phyloP scores from a whole-genome alignment of 257 asterid species.

The Penstemon eatonii region DNA sequence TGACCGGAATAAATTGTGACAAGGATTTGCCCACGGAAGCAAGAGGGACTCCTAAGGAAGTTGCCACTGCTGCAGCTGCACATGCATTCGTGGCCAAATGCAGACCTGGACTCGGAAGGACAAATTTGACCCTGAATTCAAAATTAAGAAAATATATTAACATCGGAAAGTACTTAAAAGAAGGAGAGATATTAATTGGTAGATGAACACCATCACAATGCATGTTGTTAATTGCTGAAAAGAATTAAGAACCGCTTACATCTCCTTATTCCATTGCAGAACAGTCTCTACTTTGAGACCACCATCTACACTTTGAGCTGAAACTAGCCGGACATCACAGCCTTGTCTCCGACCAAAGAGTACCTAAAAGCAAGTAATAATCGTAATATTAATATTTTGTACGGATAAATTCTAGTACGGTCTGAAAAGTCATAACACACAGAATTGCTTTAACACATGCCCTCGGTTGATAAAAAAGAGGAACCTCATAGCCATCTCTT shows the following conservation, averaged over 20 bases:
- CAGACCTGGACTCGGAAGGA: conserved; percentile 35
- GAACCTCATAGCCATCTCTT: too few relatives aligned
- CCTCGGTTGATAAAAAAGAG: too few relatives aligned
- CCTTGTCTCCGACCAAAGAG: conserved; percentile 35
- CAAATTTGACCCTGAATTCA: conserved; percentile 34
- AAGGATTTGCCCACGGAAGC: conserved; percentile 31
- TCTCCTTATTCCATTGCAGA: conserved; percentile 29
- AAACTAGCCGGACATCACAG: conserved; percentile 36
- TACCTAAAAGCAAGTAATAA: conserved; percentile 30
- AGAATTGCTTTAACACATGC: too few relatives aligned
- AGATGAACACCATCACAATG: too few relatives aligned
- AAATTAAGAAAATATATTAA: too few relatives aligned
- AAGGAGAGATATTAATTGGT: too few relatives aligned
- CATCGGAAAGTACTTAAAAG: too few relatives aligned
- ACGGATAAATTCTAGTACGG: too few relatives aligned
- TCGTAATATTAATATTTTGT: too few relatives aligned
- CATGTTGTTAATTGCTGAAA: neutral
- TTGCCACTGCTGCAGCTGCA: conserved; percentile 47
- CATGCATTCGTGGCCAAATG: conserved; percentile 42
- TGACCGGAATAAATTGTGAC: conserved; percentile 29
- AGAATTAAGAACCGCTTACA: conserved; percentile 27
- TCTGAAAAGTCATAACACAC: too few relatives aligned
- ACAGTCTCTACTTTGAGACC: conserved; percentile 29
- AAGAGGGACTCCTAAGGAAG: conserved; percentile 35
- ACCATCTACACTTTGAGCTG: conserved; percentile 27